Conservation (phyloP, 2,329 filamentous ascomycete species). For the Penicillium sp. region DNA sequence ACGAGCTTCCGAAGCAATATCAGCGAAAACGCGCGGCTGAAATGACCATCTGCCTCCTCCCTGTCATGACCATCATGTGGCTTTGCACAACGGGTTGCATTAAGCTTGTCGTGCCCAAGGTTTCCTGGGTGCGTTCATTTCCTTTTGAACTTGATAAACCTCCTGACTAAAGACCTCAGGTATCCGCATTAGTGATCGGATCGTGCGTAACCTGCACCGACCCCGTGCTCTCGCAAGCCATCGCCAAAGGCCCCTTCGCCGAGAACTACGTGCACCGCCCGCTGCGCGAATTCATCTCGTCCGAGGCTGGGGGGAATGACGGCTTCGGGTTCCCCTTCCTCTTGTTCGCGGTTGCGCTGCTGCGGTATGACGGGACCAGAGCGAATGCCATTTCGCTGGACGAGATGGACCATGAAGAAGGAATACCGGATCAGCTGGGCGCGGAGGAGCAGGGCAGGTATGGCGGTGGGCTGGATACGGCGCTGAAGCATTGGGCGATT, state of each 20-base stretch:
- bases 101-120: constrained; percentile 51
- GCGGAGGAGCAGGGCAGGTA: constrained; percentile 47
- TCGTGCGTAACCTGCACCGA: constrained; percentile 61
- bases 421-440: constrained; percentile 26
- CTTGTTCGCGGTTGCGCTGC: constrained; percentile 55
- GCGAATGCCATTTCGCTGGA: constrained; percentile 18
- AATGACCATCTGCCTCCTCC: constrained; percentile 53
- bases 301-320: constrained; percentile 60
- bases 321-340: constrained; percentile 62
- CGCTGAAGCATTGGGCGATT: constrained; percentile 55
- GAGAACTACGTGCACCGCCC: constrained; percentile 58
- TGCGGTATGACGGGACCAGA: constrained; percentile 49
- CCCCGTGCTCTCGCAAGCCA: constrained; percentile 58
- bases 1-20: constrained; percentile 58
- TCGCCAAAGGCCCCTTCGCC: constrained; percentile 60
- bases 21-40: constrained; percentile 48
- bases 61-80: constrained; percentile 63
- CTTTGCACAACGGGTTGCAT: constrained; percentile 55
- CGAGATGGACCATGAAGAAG: constrained; percentile 19
- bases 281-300: constrained; percentile 59
- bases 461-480: constrained; percentile 50
- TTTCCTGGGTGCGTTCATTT: constrained; percentile 40
- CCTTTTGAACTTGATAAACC: too few species aligned
- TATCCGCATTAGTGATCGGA: constrained; percentile 55
- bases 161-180: constrained; percentile 20